Percentiles rank a stretch among this genome's conserved stretches.
phyloP scores from a whole-genome alignment of 2,329 filamentous ascomycete genomes.

The Ustilaginoidea virens region DNA sequence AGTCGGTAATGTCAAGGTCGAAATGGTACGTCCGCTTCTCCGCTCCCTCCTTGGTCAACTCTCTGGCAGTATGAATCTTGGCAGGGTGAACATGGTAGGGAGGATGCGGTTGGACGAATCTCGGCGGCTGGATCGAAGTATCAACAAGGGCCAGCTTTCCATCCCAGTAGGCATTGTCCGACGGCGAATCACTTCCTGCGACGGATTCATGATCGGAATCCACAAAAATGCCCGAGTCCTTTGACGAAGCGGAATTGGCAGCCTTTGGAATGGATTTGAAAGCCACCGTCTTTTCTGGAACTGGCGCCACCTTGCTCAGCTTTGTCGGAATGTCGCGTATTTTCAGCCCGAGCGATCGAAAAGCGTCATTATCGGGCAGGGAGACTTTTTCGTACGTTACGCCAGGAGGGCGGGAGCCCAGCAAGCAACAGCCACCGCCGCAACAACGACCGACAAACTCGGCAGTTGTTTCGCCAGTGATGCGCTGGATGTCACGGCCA shows the following conservation, averaged over 20 bases:
- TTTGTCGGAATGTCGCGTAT: slow-evolving; percentile 59
- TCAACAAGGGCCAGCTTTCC: slow-evolving; percentile 24
- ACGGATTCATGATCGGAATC: slow-evolving; percentile 16
- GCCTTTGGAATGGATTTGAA: slow-evolving; percentile 41
- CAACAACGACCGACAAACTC: slow-evolving; percentile 48
- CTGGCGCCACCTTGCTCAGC: slow-evolving; percentile 53
- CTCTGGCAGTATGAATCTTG: slow-evolving; percentile 69
- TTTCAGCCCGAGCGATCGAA: slow-evolving; percentile 60
- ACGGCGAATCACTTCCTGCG: slow-evolving; percentile 14
- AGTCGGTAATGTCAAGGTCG: slow-evolving; percentile 90
- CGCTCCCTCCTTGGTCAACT: slow-evolving; percentile 74
- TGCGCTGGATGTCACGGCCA: slow-evolving; percentile 44
- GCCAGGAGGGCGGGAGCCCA: slow-evolving; percentile 26
- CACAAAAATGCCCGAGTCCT: slow-evolving; percentile 33
- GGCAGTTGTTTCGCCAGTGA: slow-evolving; percentile 48
- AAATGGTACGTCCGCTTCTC: slow-evolving; percentile 98
- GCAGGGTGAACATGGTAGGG: slow-evolving; percentile 86
- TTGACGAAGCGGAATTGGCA: slow-evolving; percentile 21
- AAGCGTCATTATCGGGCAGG: slow-evolving; percentile 72
- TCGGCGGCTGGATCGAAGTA: slow-evolving; percentile 58
- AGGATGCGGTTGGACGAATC: slow-evolving; percentile 85
- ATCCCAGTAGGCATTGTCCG: slow-evolving; percentile 9
- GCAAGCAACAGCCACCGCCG: slow-evolving; percentile 48
- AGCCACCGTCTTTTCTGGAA: slow-evolving; percentile 63
- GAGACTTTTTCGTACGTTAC: slow-evolving; percentile 36